Base-by-base conservation (phyloP, 1,139 yeast species). In the Blastobotrys proliferans region DNA sequence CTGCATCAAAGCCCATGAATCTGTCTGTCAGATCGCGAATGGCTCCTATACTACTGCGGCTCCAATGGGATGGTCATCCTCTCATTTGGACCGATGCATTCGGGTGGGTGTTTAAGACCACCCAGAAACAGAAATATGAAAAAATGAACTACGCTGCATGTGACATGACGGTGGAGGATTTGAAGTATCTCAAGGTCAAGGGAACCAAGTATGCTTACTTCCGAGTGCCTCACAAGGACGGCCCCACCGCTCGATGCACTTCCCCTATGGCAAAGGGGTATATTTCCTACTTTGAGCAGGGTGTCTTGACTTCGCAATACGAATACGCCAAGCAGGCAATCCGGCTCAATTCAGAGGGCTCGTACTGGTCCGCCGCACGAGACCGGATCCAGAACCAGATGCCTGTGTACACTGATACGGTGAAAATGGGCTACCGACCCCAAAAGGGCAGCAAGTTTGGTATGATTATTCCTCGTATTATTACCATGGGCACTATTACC, bases 401-500 rank as follows among this genome's bases (percentile, higher is more conserved):
- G 74, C 94, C 92, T 11, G 90, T 92, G 1, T 83, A 63, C 60
- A 49, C 68, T 16, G 58, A 59, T 22, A 61, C 22, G 58, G 60
- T 46, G 14, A 54, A 59, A 28, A 54, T 61, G 55, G 67, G 64
- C 0, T 63, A 55, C 49, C 63, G 9, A 59, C 63, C 45, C 32
- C 27, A 51, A 2, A 30, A 32, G 19, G 70, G 72, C 1, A 14
- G 22, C 10, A 40, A 40, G 18, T 59, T 79, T 54, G 96, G 95
- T 0, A 71, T 90, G 43, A 92, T 94, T 22, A 58, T 94, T 14
- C 99, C 99, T 1, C 77, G 79, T 41, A 70, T 90, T 38, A 74
- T 87, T 13, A 77, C 96, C 1, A 94, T 92, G 97, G 99, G 99
- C 0, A 94, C 99, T 0, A 81, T 94, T 9, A 94, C 99, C 0